A percentile compares a stretch with the other conserved stretches of the same genome.
Conservation (phyloP, 768 basidiomycete species). For the Leccinum barrowsii region DNA sequence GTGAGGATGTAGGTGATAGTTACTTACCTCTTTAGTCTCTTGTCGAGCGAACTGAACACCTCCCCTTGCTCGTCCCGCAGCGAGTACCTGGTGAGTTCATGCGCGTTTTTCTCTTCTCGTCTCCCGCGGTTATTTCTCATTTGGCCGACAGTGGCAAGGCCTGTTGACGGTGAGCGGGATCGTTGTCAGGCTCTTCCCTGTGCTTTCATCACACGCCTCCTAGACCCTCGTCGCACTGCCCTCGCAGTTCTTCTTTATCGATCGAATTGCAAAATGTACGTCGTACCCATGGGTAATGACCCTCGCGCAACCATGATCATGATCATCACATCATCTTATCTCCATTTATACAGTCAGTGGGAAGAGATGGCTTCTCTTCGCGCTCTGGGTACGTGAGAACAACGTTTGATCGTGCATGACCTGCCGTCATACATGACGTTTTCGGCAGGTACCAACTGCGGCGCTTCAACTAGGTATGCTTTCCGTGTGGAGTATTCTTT, state of each 20-base stretch:
- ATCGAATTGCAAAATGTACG: constrained; percentile 20
- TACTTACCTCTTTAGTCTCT: neutral
- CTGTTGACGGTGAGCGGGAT: constrained; percentile 14
- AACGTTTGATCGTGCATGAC: neutral
- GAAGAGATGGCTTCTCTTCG: constrained; percentile 11
- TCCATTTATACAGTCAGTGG: constrained; percentile 10
- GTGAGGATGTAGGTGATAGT: constrained; percentile 12
- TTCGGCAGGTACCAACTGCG: constrained; percentile 14
- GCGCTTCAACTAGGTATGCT: constrained; percentile 14
- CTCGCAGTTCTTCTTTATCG: constrained; percentile 17
- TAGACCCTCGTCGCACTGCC: constrained; percentile 17
- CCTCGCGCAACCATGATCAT: neutral
- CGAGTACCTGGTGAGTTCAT: constrained; percentile 13
- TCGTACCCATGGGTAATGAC: neutral
- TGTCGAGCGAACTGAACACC: neutral
- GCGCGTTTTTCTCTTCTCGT: neutral
- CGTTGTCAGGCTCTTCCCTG: neutral
- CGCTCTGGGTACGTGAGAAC: constrained; percentile 11
- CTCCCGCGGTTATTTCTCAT: neutral
- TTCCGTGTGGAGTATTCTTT: neutral
- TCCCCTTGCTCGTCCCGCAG: neutral
- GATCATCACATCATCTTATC: neutral
- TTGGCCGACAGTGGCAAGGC: constrained; percentile 17
- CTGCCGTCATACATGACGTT: constrained; percentile 3
- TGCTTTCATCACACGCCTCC: neutral